These are phyloP conservation scores for Hordeum vulgare DNA, from an alignment of 176 grass and related monocot genomes.

Conservation along the genomic window DNA sequence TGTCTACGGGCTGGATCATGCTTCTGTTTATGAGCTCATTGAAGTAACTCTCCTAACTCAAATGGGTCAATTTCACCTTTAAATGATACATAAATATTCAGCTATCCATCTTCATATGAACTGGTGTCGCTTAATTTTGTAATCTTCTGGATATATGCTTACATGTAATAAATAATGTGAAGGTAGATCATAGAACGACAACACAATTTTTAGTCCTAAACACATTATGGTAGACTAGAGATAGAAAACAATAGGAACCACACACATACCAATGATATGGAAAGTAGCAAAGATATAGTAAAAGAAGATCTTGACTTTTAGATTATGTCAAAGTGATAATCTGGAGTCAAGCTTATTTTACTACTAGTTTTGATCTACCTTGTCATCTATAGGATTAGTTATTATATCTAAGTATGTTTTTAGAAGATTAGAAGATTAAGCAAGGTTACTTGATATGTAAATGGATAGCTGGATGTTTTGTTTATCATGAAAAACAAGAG, in stretches of 20 bases:
- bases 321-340: neutral
- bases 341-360: neutral
- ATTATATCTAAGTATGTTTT: neutral
- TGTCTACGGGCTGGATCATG: neutral
- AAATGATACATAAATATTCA: neutral
- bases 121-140: neutral
- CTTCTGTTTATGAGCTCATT: neutral
- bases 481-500: neutral
- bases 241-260: neutral
- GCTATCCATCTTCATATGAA: neutral
- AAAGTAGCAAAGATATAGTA: neutral
- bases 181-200: too few relatives aligned
- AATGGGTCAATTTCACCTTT: neutral
- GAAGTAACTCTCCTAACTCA: neutral
- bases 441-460: neutral
- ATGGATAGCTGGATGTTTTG: neutral
- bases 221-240: neutral
- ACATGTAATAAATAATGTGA: neutral
- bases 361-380: neutral
- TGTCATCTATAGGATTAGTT: neutral
- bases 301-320: neutral
- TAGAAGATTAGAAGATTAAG: neutral
- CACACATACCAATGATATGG: neutral
- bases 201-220: too few relatives aligned
- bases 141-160: neutral